phyloP scores from a whole-genome alignment of 202 grass and related monocot species.

The Carex sylvatica region DNA sequence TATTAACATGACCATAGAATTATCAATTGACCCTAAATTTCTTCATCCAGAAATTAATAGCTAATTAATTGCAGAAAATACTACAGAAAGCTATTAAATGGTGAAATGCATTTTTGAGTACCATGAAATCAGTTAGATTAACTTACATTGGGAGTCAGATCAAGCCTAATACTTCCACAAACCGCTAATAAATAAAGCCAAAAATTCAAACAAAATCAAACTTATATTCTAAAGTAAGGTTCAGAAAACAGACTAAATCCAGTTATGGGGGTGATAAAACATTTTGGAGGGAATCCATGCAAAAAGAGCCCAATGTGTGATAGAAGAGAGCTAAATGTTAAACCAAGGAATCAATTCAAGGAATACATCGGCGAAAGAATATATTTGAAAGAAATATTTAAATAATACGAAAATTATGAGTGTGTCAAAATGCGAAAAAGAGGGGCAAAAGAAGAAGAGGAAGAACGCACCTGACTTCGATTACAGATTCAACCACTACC shows the following conservation, averaged over 20 bases:
- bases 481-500: neutral
- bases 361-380: neutral
- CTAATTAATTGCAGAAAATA: neutral
- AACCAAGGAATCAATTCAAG: neutral
- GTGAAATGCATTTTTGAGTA: neutral
- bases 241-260: constrained; percentile 2
- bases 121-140: neutral
- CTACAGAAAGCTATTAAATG: neutral
- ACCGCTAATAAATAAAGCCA: neutral
- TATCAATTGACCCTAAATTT: neutral
- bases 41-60: neutral
- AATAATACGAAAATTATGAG: neutral
- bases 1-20: neutral
- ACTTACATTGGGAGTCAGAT: neutral
- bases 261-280: neutral
- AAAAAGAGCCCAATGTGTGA: neutral
- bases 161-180: neutral
- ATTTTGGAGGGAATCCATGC: neutral
- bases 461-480: neutral
- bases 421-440: constrained; percentile 19
- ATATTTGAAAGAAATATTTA: neutral
- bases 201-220: neutral
- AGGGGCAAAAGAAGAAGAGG: neutral
- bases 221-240: neutral
- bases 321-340: neutral